A percentile compares a stretch with the other conserved stretches of the same genome.
phyloP scores from a whole-genome alignment of 176 grass and related monocot genomes.

The Rhynchospora tenuis region DNA sequence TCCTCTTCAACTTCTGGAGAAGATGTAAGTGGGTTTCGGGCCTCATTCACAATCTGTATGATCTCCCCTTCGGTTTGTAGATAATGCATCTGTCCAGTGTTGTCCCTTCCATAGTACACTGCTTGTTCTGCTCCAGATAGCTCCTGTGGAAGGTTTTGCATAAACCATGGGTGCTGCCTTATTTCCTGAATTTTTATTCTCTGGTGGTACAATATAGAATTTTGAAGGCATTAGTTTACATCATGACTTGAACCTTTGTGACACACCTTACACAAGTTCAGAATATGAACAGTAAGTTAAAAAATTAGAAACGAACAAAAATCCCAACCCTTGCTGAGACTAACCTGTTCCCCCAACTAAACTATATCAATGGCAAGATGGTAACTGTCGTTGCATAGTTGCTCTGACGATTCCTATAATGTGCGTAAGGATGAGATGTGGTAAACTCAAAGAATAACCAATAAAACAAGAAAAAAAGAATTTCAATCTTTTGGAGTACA shows the following conservation, averaged over 20 bases:
- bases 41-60: slow-evolving; percentile 70
- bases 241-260: not conserved
- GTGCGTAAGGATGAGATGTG: not conserved
- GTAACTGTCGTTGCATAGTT: not conserved
- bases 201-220: slow-evolving; percentile 32
- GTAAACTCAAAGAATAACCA: not conserved
- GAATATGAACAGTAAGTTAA: not conserved
- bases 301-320: not conserved
- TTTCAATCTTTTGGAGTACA: not conserved
- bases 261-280: not conserved
- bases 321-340: not conserved
- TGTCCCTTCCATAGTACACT: slow-evolving; percentile 81
- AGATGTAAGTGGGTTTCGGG: slow-evolving; percentile 39
- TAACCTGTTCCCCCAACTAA: not conserved
- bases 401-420: not conserved
- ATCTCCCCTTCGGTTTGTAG: slow-evolving; percentile 80
- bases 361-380: not conserved
- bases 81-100: slow-evolving; percentile 47
- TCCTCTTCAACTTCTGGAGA: slow-evolving; percentile 51
- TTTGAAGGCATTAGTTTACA: not conserved
- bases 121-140: slow-evolving; percentile 65
- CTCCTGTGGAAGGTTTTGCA: slow-evolving; percentile 91
- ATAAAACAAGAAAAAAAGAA: not conserved
- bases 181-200: slow-evolving; percentile 95
- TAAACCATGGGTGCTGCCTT: slow-evolving; percentile 93